Conservation (phyloP, 495 filamentous ascomycete genomes). For the Talaromyces ruber region DNA sequence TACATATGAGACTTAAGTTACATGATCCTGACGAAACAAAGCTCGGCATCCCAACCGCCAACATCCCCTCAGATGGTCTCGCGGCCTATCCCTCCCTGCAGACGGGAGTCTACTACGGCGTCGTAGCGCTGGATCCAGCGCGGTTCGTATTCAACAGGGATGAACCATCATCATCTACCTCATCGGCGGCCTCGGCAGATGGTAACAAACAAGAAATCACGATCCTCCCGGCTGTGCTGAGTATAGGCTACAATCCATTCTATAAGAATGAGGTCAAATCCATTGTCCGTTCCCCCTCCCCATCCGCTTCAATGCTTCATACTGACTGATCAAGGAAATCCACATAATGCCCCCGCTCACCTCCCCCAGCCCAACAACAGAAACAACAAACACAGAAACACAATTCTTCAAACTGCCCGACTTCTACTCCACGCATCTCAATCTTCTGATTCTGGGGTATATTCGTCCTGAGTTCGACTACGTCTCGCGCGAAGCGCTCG, state of each 20-base stretch:
- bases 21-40: too few relatives aligned
- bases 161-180: not conserved
- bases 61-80: constrained; percentile 75
- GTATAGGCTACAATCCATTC: constrained; percentile 91
- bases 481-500: constrained; percentile 66
- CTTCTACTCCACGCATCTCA: constrained; percentile 78
- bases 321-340: constrained; percentile 51
- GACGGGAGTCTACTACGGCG: constrained; percentile 89
- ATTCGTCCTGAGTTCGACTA: constrained; percentile 89
- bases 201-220: constrained; percentile 18
- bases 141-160: constrained; percentile 12
- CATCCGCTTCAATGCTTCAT: not conserved
- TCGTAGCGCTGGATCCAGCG: constrained; percentile 53
- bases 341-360: constrained; percentile 64
- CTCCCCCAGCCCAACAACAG: constrained; percentile 35
- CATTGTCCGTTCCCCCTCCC: constrained; percentile 38
- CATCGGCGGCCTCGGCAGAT: not conserved
- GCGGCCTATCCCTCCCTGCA: constrained; percentile 62
- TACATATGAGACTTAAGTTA: too few relatives aligned
- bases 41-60: constrained; percentile 94
- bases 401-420: constrained; percentile 46
- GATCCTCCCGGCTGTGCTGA: constrained; percentile 84
- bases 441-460: constrained; percentile 73
- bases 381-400: constrained; percentile 9
- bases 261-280: constrained; percentile 78